phyloP scores from a whole-genome alignment of 73 alveolate genomes.

The Stentor coeruleus region DNA sequence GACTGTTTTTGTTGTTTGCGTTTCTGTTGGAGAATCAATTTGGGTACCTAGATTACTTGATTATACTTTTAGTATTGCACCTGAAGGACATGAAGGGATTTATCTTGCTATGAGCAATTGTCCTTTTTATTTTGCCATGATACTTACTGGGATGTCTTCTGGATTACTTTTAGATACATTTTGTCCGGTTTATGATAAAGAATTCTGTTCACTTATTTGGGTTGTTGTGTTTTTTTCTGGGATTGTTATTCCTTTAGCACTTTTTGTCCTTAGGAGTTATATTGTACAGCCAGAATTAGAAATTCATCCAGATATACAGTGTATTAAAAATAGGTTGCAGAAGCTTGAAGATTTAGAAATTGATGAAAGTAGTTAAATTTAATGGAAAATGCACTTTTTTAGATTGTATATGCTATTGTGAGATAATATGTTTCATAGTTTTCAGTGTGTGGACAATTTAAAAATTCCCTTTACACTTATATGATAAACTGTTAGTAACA shows the following conservation, averaged over 20 bases:
- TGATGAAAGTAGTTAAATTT: too few species aligned
- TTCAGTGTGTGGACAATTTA: too few species aligned
- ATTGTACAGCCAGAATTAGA: not conserved
- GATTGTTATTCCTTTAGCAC: not conserved
- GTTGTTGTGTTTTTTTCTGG: not conserved
- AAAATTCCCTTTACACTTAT: too few species aligned
- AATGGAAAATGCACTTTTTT: too few species aligned
- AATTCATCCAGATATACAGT: not conserved
- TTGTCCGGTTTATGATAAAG: not conserved
- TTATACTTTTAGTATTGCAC: not conserved
- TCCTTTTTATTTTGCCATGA: not conserved
- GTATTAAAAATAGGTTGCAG: too few species aligned
- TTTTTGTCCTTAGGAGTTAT: not conserved
- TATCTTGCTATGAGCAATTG: conserved; percentile 3
- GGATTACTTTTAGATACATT: not conserved
- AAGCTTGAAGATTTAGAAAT: too few species aligned
- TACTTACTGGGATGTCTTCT: not conserved
- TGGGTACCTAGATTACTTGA: conserved; percentile 21
- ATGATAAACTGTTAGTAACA: too few species aligned
- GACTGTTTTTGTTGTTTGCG: not conserved
- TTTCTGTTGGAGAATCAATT: conserved; percentile 17
- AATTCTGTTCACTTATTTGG: not conserved
- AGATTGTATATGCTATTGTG: too few species aligned
- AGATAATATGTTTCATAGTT: too few species aligned
- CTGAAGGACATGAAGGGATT: not conserved